Percentiles rank a stretch among this genome's conserved stretches.
phyloP scores from a whole-genome alignment of 306 rosid genomes.

The Cicer bijugum region DNA sequence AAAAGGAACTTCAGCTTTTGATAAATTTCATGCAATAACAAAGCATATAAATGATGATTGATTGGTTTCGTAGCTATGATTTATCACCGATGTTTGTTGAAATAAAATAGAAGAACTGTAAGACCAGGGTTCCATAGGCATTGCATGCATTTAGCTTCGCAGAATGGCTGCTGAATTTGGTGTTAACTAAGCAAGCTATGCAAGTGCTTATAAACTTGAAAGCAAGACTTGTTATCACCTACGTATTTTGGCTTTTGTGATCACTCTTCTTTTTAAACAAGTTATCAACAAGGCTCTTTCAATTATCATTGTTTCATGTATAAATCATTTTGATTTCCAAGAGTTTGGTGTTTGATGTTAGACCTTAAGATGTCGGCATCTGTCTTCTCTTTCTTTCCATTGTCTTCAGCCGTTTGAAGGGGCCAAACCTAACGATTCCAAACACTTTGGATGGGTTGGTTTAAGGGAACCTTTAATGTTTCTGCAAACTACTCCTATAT shows the following conservation, averaged over 20 bases:
- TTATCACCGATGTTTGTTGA: neutral
- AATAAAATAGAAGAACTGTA: constrained; percentile 1
- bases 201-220: neutral
- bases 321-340: constrained; percentile 23
- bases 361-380: neutral
- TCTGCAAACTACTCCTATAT: constrained; percentile 24
- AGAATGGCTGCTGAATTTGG: neutral
- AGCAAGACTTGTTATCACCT: constrained; percentile 22
- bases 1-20: constrained; percentile 5
- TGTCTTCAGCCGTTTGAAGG: neutral
- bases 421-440: neutral
- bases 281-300: constrained; percentile 9
- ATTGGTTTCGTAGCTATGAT: neutral
- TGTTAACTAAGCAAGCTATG: constrained; percentile 18
- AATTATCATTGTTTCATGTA: constrained; percentile 13
- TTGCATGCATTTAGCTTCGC: constrained; percentile 9
- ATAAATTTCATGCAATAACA: neutral
- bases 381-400: neutral
- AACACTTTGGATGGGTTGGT: constrained; percentile 6
- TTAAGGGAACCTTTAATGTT: constrained; percentile 23
- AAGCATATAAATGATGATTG: neutral
- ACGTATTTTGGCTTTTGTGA: constrained; percentile 13
- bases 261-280: constrained; percentile 7
- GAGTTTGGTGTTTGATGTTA: neutral
- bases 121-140: neutral